Percentiles rank a stretch among this genome's conserved stretches.
These are phyloP conservation scores for Circinella umbellata DNA, from an alignment of 371 early-diverging fungal species.

Conservation along the genomic window DNA sequence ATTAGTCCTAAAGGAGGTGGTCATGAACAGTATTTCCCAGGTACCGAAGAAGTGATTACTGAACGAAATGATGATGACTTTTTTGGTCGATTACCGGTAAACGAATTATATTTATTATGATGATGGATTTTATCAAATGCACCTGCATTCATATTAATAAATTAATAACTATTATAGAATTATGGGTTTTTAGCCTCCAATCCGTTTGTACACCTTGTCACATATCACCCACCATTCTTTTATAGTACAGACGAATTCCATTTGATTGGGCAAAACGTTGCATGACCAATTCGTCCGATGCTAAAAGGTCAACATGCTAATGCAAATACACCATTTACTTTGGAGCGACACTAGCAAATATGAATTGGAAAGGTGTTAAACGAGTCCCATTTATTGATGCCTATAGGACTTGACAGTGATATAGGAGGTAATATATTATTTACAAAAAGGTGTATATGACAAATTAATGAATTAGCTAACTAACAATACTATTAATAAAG, in stretches of 20 bases:
- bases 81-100: slow-evolving; percentile 1
- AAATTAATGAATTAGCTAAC: neutral
- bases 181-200: neutral
- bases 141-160: neutral
- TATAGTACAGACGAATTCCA: neutral
- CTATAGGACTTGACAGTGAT: neutral
- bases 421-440: neutral
- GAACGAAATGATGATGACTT: slow-evolving; percentile 6
- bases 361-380: neutral
- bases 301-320: neutral
- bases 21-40: slow-evolving; percentile 5
- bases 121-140: neutral
- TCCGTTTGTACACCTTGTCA: neutral
- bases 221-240: neutral
- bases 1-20: slow-evolving; percentile 7
- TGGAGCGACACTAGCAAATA: neutral
- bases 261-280: neutral
- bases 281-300: neutral
- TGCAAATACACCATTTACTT: neutral
- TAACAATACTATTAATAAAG: neutral
- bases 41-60: neutral
- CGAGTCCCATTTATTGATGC: neutral
- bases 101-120: neutral
- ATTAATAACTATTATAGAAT: neutral
- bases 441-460: too few relatives aligned